Conservation (phyloP, 2,329 filamentous ascomycete genomes). For the Pestalotiopsis sp. region DNA sequence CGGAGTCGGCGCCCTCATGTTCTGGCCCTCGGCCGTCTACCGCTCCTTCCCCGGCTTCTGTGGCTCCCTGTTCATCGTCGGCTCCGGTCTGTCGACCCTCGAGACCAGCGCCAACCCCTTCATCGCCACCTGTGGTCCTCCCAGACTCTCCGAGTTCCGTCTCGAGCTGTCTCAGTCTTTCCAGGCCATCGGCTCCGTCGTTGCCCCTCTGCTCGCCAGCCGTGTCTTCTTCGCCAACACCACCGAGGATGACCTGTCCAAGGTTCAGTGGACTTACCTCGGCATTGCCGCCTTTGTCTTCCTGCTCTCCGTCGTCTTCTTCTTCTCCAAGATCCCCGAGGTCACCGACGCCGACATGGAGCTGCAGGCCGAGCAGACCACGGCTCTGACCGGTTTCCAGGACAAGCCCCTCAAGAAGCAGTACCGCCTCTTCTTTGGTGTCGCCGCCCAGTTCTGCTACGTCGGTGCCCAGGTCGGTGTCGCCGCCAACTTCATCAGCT, state of each 20-base stretch:
- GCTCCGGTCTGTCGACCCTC: slow-evolving; percentile 12
- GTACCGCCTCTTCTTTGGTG: slow-evolving; percentile 13
- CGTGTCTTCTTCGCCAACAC: slow-evolving; percentile 13
- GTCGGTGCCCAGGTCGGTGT: slow-evolving; percentile 14
- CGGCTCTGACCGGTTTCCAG: slow-evolving; percentile 7
- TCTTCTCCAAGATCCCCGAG: slow-evolving; percentile 11
- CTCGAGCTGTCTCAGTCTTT: slow-evolving; percentile 12
- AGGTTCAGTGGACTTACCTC: slow-evolving; percentile 13
- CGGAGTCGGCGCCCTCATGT: slow-evolving; percentile 11
- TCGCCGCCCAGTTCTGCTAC: slow-evolving; percentile 13
- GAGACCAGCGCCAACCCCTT: slow-evolving; percentile 14
- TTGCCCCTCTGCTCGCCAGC: slow-evolving; percentile 11
- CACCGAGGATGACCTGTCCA: slow-evolving; percentile 10
- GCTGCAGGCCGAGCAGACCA: slow-evolving; percentile 12
- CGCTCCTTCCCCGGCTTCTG: slow-evolving; percentile 12
- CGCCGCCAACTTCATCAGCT: slow-evolving; percentile 14
- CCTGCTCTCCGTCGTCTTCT: slow-evolving; percentile 12
- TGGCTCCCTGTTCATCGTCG: slow-evolving; percentile 12
- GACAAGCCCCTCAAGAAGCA: slow-evolving; percentile 11
- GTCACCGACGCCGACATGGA: slow-evolving; percentile 15
- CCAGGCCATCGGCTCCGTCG: slow-evolving; percentile 12
- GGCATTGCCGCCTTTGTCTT: slow-evolving; percentile 13
- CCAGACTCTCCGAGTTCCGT: slow-evolving; percentile 14
- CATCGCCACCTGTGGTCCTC: slow-evolving; percentile 13
- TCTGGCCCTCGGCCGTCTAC: slow-evolving; percentile 13